Percentiles rank a stretch among this genome's conserved stretches.
phyloP scores from a whole-genome alignment of 805 yeast species.

The Pichia heedii region DNA sequence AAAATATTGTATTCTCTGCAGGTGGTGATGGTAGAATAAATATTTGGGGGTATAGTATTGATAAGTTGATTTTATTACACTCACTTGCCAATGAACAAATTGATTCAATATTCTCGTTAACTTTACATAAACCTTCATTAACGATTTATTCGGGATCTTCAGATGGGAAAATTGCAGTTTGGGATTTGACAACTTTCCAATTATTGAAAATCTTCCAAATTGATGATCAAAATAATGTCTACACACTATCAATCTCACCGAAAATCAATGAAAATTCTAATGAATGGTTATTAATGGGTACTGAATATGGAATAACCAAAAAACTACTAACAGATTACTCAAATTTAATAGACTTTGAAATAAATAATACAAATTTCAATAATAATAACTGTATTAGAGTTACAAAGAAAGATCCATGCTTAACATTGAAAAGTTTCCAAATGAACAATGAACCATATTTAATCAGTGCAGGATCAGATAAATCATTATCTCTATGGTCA shows the following conservation, averaged over 20 bases:
- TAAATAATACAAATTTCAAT: conserved; percentile 27
- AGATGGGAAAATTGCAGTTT: conserved; percentile 65
- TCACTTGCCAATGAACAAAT: conserved; percentile 43
- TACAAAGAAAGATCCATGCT: conserved; percentile 26
- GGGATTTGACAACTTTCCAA: conserved; percentile 84
- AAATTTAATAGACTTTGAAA: conserved; percentile 23
- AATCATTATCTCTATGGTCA: conserved; percentile 68
- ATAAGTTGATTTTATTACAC: conserved; percentile 20
- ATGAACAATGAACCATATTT: conserved; percentile 35
- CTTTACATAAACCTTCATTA: conserved; percentile 40
- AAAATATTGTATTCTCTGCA: conserved; percentile 48
- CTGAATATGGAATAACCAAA: conserved; percentile 27
- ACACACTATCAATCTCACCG: conserved; percentile 45
- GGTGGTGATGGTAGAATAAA: conserved; percentile 92
- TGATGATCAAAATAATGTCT: conserved; percentile 42
- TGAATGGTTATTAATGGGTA: conserved; percentile 43
- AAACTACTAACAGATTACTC: conserved; percentile 1
- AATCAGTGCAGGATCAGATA: conserved; percentile 63
- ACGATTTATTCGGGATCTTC: conserved; percentile 78
- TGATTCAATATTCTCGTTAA: conserved; percentile 64
- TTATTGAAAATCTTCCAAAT: conserved; percentile 36
- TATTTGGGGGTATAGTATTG: conserved; percentile 51
- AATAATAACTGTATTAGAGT: conserved; percentile 4
- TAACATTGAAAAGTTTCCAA: conserved; percentile 45
- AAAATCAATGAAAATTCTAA: conserved; percentile 23